These are phyloP conservation scores for Aspergillus clavatus DNA, from an alignment of 2,329 filamentous ascomycete species.

Conservation along the genomic window DNA sequence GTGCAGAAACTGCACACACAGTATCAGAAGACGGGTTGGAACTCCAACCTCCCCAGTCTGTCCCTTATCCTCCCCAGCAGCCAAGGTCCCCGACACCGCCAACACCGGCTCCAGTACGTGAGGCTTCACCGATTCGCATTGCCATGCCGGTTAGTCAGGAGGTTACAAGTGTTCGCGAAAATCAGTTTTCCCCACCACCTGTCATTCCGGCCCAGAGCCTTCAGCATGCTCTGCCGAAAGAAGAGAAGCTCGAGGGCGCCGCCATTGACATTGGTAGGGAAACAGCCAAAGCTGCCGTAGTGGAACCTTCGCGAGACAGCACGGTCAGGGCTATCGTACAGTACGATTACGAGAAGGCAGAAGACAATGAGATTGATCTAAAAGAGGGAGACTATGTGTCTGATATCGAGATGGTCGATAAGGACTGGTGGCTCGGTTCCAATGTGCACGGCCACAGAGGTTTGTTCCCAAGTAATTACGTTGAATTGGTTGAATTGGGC, in stretches of 20 bases:
- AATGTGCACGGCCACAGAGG: slow-evolving; percentile 80
- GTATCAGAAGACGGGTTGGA: slow-evolving; percentile 46
- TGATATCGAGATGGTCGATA: slow-evolving; percentile 94
- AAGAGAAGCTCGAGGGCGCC: slow-evolving; percentile 61
- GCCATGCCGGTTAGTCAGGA: slow-evolving; percentile 76
- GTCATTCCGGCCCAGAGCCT: slow-evolving; percentile 60
- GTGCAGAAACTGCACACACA: slow-evolving; percentile 59
- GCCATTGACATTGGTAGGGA: slow-evolving; percentile 58
- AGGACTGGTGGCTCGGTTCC: slow-evolving; percentile 98
- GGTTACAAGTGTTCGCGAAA: slow-evolving; percentile 41
- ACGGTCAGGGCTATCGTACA: slow-evolving; percentile 73
- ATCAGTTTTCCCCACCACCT: slow-evolving; percentile 37
- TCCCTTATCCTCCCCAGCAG: slow-evolving; percentile 39
- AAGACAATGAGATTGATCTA: slow-evolving; percentile 93
- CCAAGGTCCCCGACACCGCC: slow-evolving; percentile 49
- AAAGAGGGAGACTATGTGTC: slow-evolving; percentile 81
- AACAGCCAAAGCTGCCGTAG: slow-evolving; percentile 53
- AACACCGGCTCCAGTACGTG: slow-evolving; percentile 45
- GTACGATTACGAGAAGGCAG: slow-evolving; percentile 96
- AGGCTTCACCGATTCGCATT: slow-evolving; percentile 73
- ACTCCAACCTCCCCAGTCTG: slow-evolving; percentile 28
- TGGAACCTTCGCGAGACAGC: slow-evolving; percentile 45
- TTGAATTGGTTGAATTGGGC: slow-evolving; percentile 77
- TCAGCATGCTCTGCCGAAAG: slow-evolving; percentile 56
- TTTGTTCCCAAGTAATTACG: slow-evolving; percentile 95